Evolutionary conservation across 306 rosid genomes (phyloP).

Genomic region (Dalbergia cultrata): DNA sequence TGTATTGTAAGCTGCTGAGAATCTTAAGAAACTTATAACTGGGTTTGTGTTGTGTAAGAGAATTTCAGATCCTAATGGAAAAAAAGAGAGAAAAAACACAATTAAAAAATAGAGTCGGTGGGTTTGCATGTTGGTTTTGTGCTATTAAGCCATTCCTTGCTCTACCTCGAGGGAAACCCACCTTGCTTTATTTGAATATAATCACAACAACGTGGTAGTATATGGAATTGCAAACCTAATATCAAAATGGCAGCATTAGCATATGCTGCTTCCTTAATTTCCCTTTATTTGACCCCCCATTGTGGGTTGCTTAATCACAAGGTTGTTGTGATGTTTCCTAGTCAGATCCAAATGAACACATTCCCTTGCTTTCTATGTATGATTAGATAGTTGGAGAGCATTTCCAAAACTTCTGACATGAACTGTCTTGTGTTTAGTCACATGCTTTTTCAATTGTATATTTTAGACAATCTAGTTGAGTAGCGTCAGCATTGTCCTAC

Average conservation of each 20-base stretch:
- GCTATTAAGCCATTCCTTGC: constrained; percentile 62
- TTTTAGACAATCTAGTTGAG: constrained; percentile 25
- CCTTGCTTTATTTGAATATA: constrained; percentile 50
- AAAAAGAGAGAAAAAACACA: background rate
- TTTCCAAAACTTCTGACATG: constrained; percentile 3
- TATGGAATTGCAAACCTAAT: constrained; percentile 9
- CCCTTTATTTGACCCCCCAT: constrained; percentile 13
- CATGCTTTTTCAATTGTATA: background rate
- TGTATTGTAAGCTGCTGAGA: constrained; percentile 55
- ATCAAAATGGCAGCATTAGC: constrained; percentile 28
- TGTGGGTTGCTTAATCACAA: constrained; percentile 45
- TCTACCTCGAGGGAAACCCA: constrained; percentile 54
- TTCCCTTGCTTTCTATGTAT: constrained; percentile 2
- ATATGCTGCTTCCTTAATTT: constrained; percentile 40
- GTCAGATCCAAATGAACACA: constrained; percentile 30
- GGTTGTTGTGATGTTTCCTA: constrained; percentile 21
- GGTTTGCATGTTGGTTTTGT: constrained; percentile 46
- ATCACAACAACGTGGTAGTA: constrained; percentile 15
- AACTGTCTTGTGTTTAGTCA: constrained; percentile 4
- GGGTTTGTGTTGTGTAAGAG: constrained; percentile 31
- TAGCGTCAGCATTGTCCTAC: background rate
- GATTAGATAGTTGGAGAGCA: constrained; percentile 23
- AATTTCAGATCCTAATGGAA: constrained; percentile 41
- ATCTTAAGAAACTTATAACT: constrained; percentile 45
- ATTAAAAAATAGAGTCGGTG: background rate